These are phyloP conservation scores for Xylaria longipes DNA, from an alignment of 495 filamentous ascomycete species.

Conservation along the genomic window DNA sequence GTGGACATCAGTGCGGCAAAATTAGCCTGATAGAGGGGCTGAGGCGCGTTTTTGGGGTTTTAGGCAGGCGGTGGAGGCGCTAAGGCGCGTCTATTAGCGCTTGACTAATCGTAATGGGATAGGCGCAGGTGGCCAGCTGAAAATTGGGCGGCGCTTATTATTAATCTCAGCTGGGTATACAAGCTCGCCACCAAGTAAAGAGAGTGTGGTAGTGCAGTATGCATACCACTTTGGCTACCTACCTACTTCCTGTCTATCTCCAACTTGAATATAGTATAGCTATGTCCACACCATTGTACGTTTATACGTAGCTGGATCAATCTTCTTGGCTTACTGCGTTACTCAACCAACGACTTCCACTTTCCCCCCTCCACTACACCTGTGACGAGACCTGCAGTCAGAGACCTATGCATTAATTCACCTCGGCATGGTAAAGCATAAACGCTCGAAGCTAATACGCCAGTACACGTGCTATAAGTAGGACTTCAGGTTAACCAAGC, in stretches of 20 bases:
- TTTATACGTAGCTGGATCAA: background rate
- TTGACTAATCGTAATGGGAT: background rate
- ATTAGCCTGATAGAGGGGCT: background rate
- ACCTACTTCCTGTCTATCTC: background rate
- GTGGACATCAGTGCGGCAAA: conserved; percentile 1
- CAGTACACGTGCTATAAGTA: background rate
- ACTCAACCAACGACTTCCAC: background rate
- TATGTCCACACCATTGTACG: conserved; percentile 3
- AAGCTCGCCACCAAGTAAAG: background rate
- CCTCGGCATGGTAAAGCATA: background rate
- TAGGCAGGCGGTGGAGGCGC: conserved; percentile 22
- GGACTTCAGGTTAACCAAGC: background rate
- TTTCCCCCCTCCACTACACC: conserved; percentile 8
- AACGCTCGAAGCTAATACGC: background rate
- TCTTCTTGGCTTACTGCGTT: background rate
- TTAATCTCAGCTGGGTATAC: conserved; percentile 13
- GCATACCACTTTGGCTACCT: background rate
- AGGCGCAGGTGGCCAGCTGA: conserved; percentile 10
- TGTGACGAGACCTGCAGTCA: conserved; percentile 9
- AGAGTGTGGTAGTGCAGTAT: conserved; percentile 18
- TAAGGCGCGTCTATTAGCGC: conserved; percentile 2
- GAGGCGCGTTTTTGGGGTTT: background rate
- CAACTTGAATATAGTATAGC: background rate
- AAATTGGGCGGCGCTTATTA: conserved; percentile 14
- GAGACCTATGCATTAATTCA: background rate